Base-by-base conservation (phyloP, 208 protist genomes). In the Trypanosoma avium region DNA sequence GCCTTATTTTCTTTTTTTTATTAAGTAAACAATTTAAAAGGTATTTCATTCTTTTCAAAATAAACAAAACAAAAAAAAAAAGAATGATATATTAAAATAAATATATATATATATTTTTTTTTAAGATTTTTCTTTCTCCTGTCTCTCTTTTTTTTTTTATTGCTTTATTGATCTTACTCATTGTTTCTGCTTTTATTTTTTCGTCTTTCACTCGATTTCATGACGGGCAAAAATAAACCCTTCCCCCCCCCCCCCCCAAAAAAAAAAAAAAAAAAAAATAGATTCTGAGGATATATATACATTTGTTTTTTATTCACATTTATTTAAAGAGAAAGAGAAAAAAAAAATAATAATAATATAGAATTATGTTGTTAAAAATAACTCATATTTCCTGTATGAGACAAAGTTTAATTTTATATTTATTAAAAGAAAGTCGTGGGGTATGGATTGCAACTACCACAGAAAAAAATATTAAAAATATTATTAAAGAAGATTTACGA, bases 261-360 rank as follows among this genome's bases (percentile, higher is more conserved):
- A n/a, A n/a, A n/a, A n/a, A n/a, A n/a, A n/a, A n/a, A n/a, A n/a
- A n/a, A n/a, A n/a, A n/a, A n/a, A n/a, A n/a, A n/a, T n/a, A n/a
- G n/a, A n/a, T n/a, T n/a, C n/a, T n/a, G n/a, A n/a, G n/a, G n/a
- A n/a, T n/a, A n/a, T n/a, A n/a, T n/a, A n/a, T n/a, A n/a, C n/a
- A n/a, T n/a, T n/a, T n/a, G n/a, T n/a, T 55, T 22, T 70, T 52
- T 70, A 42, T 63, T 62, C 52, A 54, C 32, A 59, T 61, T 64
- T 33, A 58, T 24, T 36, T 40, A 62, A 42, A 48, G 12, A 46
- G n/a, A 55, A 53, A 48, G 29, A 29, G 21, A 24, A 27, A 35
- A 50, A 50, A 73, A 67, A 38, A 32, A 46, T 13, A 35, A 47
- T 13, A 27, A 46, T 26, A 52, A 36, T 27, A 70, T 32, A 33